Evolutionary conservation across 148 eudicot genomes (phyloP).

Genomic region (Fagopyrum tataricum): DNA sequence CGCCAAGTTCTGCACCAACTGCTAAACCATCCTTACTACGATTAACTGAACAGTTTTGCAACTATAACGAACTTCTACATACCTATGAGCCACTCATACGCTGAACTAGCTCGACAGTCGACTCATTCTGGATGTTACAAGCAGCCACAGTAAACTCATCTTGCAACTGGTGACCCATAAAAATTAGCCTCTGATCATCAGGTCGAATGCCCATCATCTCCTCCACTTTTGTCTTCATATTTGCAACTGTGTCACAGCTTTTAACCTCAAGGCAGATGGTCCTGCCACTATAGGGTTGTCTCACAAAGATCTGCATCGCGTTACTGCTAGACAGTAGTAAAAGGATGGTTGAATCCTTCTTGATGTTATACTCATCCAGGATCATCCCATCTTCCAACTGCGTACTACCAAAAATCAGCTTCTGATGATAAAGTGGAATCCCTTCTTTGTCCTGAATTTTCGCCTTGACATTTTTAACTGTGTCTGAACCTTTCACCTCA

Average conservation of each 20-base stretch:
- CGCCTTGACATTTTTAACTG: neutral
- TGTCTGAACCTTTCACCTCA: slow-evolving; percentile 11
- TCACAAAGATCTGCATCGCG: slow-evolving; percentile 1
- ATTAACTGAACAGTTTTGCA: too few species aligned
- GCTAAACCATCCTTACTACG: too few species aligned
- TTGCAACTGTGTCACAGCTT: neutral
- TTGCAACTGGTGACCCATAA: neutral
- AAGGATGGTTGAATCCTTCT: neutral
- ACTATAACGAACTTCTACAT: too few species aligned
- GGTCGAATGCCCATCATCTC: neutral
- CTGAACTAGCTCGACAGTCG: slow-evolving; percentile 12
- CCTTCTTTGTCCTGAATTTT: neutral
- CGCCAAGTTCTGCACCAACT: too few species aligned
- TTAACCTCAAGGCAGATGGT: neutral
- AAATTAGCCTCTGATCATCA: neutral
- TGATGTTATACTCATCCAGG: neutral
- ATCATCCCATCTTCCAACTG: neutral
- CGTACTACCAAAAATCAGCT: neutral
- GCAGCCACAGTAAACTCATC: neutral
- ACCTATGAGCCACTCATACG: neutral
- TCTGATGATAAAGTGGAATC: neutral
- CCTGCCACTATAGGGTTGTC: neutral
- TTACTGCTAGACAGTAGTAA: neutral
- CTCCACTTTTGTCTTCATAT: neutral
- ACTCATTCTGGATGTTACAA: slow-evolving; percentile 7